Conservation (phyloP, 1,139 yeast species). For the Saccharomyces hybrid region DNA sequence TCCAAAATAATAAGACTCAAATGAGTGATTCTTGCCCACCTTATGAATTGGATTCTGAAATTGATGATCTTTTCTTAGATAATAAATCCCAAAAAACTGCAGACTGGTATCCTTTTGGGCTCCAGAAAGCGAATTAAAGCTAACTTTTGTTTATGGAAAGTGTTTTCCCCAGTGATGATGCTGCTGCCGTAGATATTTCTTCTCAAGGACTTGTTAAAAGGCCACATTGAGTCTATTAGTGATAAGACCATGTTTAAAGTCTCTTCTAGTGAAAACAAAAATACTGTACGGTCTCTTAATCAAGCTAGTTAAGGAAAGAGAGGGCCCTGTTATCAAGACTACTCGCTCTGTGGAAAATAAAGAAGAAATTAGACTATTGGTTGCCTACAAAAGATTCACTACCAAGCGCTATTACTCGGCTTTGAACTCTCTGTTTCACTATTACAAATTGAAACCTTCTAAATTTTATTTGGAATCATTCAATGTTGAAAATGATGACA, state of each 20-base stretch:
- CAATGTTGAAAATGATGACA: conserved; percentile 46
- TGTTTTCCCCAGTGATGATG: conserved; percentile 36
- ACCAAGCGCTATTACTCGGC: conserved; percentile 88
- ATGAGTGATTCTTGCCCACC: conserved; percentile 17
- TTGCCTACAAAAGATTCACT: conserved; percentile 80
- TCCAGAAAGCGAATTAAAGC: conserved; percentile 52
- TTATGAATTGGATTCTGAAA: conserved; percentile 51
- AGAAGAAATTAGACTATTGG: conserved; percentile 74
- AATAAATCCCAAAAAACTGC: conserved; percentile 40
- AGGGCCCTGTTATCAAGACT: conserved; percentile 91
- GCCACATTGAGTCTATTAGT: conserved; percentile 58
- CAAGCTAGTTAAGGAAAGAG: conserved; percentile 58
- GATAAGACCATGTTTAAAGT: conserved; percentile 74
- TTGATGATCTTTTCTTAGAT: conserved; percentile 72
- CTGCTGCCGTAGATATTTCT: conserved; percentile 38
- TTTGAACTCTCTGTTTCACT: conserved; percentile 76
- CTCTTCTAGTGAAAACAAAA: conserved; percentile 73
- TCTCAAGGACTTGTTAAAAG: conserved; percentile 25
- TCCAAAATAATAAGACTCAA: neutral
- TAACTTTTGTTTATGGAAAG: conserved; percentile 83
- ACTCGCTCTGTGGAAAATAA: conserved; percentile 65
- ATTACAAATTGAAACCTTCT: conserved; percentile 77
- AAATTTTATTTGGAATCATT: conserved; percentile 93
- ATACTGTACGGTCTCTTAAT: conserved; percentile 68
- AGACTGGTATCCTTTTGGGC: conserved; percentile 84